Evolutionary conservation across 2,329 filamentous ascomycete genomes (phyloP).

Genomic region (Metarhizium guizhouense): DNA sequence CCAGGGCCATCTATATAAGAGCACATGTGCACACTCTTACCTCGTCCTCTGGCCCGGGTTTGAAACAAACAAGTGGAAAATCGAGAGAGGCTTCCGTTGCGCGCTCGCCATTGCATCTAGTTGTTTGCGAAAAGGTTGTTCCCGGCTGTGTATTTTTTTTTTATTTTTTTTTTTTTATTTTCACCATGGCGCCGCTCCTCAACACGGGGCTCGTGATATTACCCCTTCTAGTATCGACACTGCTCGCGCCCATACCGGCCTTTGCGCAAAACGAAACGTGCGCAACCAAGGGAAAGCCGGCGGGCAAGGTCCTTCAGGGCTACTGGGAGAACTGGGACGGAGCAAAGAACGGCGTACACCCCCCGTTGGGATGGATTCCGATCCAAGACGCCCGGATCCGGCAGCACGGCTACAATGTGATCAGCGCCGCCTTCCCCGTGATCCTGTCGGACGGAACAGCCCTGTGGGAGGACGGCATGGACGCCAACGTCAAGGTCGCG

Average conservation of each 20-base stretch:
- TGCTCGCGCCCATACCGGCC: slow-evolving; percentile 2
- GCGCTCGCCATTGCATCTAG: too few relatives aligned
- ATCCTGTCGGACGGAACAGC: slow-evolving; percentile 24
- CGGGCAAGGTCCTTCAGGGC: slow-evolving; percentile 23
- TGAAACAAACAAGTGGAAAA: too few relatives aligned
- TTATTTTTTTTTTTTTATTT: too few relatives aligned
- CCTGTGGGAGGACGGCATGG: slow-evolving; percentile 24
- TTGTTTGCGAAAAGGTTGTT: too few relatives aligned
- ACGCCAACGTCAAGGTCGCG: slow-evolving; percentile 19
- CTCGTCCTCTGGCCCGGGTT: too few relatives aligned
- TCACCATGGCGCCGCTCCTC: too few relatives aligned
- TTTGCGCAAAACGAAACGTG: slow-evolving; percentile 16
- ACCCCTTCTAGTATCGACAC: background rate
- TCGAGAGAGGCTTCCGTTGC: too few relatives aligned
- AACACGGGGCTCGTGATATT: background rate
- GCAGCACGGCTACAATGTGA: slow-evolving; percentile 25
- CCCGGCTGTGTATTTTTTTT: too few relatives aligned
- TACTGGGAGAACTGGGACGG: slow-evolving; percentile 30
- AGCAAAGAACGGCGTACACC: slow-evolving; percentile 22
- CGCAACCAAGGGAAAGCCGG: slow-evolving; percentile 21
- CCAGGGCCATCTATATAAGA: too few relatives aligned
- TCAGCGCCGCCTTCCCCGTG: slow-evolving; percentile 25
- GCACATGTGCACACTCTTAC: too few relatives aligned
- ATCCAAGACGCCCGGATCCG: slow-evolving; percentile 20
- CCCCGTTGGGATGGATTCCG: slow-evolving; percentile 23